Evolutionary conservation across 225 moss, liverwort and hornwort genomes (phyloP), one percentile per base, ranked within the genome.

Genomic region (Sphagnum contortum): DNA sequence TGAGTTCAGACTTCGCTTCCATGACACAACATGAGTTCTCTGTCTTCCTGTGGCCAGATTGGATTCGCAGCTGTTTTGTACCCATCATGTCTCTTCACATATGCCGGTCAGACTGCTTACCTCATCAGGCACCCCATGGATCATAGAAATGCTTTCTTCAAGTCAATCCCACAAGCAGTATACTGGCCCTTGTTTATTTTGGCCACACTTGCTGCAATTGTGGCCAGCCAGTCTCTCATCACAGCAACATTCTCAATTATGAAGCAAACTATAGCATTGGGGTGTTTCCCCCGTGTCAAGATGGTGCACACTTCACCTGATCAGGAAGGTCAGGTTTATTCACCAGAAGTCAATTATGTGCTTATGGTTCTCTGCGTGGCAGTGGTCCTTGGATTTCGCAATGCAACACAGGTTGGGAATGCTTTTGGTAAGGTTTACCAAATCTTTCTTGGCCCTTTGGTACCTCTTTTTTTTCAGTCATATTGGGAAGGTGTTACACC

Each of bases 221-320:
- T 92, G 61, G 92, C 92, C 61, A 92, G 92, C 58, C 89, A 92
- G 77, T 81, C 87, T 9, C 73, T 92, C 62, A 92, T 92, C 74
- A 87, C 89, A 45, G 89, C 89, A 59, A 80, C 92, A 45, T 92
- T 92, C 71, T 89, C 92, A 48, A 77, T 92, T 4, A 75, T 92
- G 47, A 92, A 87, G 69, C 92, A 92, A 73, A 72, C 87, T 60
- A 68, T 83, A 85, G 75, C 89, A 50, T 80, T 92, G 50, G 89
- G 87, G 64, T 92, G 87, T 66, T 87, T 92, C 67, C 92, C 92
- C 44, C 84, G 89, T 57, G 89, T 92, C 11, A 84, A 76, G 71
- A 76, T 92, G 79, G 66, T 87, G 67, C 87, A 92, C 76, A 92
- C 92, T 8, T 87, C 87, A 64, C 71, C 79, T 56, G 60, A 78